phyloP scores from a whole-genome alignment of 768 basidiomycete species.

The Tulasnella sp. region DNA sequence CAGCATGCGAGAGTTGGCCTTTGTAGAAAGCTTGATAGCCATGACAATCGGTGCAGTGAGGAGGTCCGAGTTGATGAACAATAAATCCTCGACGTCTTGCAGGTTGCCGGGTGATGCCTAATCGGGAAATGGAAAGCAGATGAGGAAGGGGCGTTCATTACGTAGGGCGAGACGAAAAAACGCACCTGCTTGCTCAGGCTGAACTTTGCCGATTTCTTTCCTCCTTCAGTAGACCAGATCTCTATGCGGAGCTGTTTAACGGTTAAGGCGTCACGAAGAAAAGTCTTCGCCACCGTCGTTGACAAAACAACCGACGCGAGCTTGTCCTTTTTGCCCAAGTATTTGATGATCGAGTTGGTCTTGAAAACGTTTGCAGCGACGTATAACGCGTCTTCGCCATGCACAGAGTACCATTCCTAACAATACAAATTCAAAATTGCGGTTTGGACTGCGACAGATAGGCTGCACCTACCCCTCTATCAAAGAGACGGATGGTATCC shows the following conservation, averaged over 20 bases:
- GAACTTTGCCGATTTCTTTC: conserved; percentile 70
- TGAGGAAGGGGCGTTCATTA: not conserved
- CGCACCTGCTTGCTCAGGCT: conserved; percentile 73
- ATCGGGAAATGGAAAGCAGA: conserved; percentile 28
- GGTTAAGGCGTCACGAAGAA: conserved; percentile 87
- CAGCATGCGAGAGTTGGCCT: conserved; percentile 61
- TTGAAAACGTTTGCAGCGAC: conserved; percentile 78
- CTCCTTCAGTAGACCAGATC: conserved; percentile 78
- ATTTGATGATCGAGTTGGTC: conserved; percentile 90
- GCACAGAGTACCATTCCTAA: conserved; percentile 76
- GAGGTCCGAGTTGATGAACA: conserved; percentile 80
- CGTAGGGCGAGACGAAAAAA: not conserved
- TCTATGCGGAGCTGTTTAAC: conserved; percentile 86
- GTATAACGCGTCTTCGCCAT: conserved; percentile 84
- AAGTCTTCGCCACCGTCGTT: conserved; percentile 67
- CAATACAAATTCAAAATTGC: not conserved
- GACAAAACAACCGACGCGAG: conserved; percentile 78
- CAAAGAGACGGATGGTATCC: conserved; percentile 85
- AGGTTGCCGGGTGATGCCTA: conserved; percentile 74
- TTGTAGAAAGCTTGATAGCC: conserved; percentile 70
- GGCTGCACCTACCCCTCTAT: conserved; percentile 47
- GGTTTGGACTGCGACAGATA: not conserved
- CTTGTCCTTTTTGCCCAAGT: conserved; percentile 57
- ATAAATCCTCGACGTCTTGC: conserved; percentile 63
- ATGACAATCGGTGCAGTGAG: conserved; percentile 82